phyloP scores from a whole-genome alignment of 2,329 filamentous ascomycete species.

The Aspergillus piperis region DNA sequence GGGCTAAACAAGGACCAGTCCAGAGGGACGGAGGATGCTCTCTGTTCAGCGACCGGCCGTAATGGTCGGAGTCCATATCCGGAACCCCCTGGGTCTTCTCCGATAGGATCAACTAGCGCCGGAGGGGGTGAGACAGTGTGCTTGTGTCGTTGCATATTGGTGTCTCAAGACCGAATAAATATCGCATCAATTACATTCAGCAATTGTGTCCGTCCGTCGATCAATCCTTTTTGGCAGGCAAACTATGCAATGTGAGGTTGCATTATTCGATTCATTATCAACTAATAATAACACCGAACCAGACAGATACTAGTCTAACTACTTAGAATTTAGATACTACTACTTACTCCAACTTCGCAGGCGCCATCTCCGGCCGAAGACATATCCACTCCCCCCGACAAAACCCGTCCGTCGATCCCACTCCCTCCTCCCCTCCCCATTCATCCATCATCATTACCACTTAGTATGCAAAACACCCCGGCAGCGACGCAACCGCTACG shows the following conservation, averaged over 20 bases:
- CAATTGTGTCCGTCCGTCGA: not conserved
- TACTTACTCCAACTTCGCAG: not conserved
- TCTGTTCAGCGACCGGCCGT: constrained; percentile 2
- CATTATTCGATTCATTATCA: not conserved
- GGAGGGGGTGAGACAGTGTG: constrained; percentile 1
- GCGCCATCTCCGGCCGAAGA: not conserved
- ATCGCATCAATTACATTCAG: not conserved
- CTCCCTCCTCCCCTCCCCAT: not conserved
- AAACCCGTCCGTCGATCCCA: not conserved
- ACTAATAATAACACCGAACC: not conserved
- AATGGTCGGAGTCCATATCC: constrained; percentile 5
- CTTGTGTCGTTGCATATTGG: not conserved
- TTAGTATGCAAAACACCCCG: no score
- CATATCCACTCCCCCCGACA: not conserved
- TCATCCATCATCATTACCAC: no score
- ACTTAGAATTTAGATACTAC: not conserved
- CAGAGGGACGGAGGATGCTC: not conserved
- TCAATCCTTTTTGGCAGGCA: not conserved
- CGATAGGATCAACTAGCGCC: constrained; percentile 14
- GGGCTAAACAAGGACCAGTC: not conserved
- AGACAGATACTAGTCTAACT: not conserved
- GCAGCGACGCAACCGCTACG: no score
- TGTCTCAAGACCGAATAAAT: not conserved
- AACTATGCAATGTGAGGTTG: not conserved
- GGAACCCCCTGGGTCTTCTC: constrained; percentile 11